These are phyloP conservation scores for Lodderomyces orthopsilosis DNA, from an alignment of 1,139 yeast species.

Conservation along the genomic window DNA sequence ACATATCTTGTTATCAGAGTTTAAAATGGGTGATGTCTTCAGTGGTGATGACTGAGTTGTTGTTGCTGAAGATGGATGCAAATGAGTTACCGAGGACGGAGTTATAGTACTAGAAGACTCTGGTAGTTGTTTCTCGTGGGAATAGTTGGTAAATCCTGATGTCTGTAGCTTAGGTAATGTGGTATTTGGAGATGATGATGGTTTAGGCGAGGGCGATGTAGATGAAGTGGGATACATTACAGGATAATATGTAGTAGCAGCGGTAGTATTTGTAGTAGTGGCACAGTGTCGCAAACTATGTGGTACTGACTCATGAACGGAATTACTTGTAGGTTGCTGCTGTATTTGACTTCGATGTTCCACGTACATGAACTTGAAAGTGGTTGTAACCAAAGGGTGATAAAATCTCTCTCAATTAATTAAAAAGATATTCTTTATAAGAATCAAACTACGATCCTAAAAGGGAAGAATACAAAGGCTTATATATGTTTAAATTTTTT, in stretches of 20 bases:
- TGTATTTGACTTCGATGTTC: conserved; percentile 1
- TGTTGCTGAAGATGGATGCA: neutral
- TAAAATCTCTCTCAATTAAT: too few species aligned
- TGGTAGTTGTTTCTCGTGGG: neutral
- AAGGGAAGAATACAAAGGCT: neutral
- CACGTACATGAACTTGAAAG: neutral
- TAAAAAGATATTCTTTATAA: too few species aligned
- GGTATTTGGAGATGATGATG: neutral
- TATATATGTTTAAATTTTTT: neutral
- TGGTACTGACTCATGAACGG: conserved; percentile 1
- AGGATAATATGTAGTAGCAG: neutral
- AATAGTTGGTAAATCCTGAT: neutral
- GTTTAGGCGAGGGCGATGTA: neutral
- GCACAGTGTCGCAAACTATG: neutral
- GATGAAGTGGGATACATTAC: neutral
- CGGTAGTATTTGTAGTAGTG: neutral
- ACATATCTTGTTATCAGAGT: conserved; percentile 36
- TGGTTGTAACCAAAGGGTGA: neutral
- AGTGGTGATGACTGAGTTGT: neutral
- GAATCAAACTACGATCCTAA: neutral
- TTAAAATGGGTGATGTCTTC: neutral
- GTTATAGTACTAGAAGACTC: neutral
- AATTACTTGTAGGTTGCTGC: neutral
- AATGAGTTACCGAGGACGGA: neutral
- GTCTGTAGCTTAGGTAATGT: neutral